Evolutionary conservation across 164 flowering plant species (phyloP).

Genomic region (Stephania japonica): DNA sequence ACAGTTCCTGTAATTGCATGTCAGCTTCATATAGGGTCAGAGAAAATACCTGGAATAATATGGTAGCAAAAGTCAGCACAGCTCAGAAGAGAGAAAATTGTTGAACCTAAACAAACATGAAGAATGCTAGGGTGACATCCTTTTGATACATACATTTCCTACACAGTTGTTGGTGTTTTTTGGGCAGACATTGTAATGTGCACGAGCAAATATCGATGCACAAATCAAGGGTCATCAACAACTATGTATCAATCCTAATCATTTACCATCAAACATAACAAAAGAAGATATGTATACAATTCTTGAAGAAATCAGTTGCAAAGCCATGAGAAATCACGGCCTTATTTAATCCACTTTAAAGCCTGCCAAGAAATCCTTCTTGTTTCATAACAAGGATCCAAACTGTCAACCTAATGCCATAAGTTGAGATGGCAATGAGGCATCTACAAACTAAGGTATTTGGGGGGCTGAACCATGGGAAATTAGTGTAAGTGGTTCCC

Average conservation of each 20-base stretch:
- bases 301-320: not conserved
- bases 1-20: constrained; percentile 60
- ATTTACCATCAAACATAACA: not conserved
- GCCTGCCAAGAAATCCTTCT: not conserved
- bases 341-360: not conserved
- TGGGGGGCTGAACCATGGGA: too few relatives aligned
- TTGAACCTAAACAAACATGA: constrained; percentile 1
- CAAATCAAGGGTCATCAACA: too few relatives aligned
- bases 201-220: too few relatives aligned
- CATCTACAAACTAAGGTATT: too few relatives aligned
- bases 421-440: too few relatives aligned
- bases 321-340: not conserved
- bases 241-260: too few relatives aligned
- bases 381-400: not conserved
- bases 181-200: too few relatives aligned
- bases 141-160: too few relatives aligned
- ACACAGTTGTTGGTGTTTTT: too few relatives aligned
- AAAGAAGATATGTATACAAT: not conserved
- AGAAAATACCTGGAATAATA: constrained; percentile 98
- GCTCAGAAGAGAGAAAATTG: not conserved
- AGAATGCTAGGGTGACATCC: too few relatives aligned
- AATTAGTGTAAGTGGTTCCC: too few relatives aligned
- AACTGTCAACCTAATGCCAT: too few relatives aligned
- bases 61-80: constrained; percentile 40
- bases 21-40: constrained; percentile 97